Conservation (phyloP, 1,284 basidiomycete genomes). For the Ceratobasidium sp. region DNA sequence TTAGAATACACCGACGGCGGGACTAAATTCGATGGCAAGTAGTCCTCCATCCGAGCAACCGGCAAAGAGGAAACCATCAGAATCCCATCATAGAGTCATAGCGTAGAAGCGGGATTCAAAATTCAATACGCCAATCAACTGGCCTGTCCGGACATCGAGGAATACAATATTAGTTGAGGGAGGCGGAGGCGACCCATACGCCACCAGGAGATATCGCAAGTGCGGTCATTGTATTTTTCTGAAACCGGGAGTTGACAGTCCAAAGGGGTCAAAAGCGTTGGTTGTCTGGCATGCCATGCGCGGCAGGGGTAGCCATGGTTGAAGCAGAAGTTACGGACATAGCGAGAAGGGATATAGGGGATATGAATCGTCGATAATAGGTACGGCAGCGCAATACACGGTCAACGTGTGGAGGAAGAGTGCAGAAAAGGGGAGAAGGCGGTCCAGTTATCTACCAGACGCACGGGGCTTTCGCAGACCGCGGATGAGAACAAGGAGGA, state of each 20-base stretch:
- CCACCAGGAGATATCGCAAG: not conserved
- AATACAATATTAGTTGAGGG: slow-evolving; percentile 2
- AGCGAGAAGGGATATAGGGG: not conserved
- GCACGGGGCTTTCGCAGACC: not conserved
- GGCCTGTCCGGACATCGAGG: not conserved
- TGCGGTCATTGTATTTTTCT: not conserved
- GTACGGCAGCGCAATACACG: not conserved
- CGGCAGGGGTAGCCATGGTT: not conserved
- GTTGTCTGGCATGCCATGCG: not conserved
- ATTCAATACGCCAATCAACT: too few relatives aligned
- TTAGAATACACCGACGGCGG: not conserved
- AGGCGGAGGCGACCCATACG: not conserved
- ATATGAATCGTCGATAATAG: not conserved
- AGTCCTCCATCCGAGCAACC: not conserved
- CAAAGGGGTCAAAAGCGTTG: slow-evolving; percentile 4
- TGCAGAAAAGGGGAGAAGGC: not conserved
- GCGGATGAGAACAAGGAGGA: too few relatives aligned
- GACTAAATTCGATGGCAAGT: not conserved
- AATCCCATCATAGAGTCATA: not conserved
- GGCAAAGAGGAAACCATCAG: not conserved
- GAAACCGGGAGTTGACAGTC: slow-evolving; percentile 6
- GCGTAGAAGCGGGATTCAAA: not conserved
- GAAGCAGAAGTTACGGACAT: slow-evolving; percentile 1
- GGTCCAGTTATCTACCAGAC: not conserved
- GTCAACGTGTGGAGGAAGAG: not conserved